Evolutionary conservation across 192 early-diverging fungal genomes (phyloP), one percentile per base, ranked within the genome.

Genomic region (Spizellomyces punctatus): DNA sequence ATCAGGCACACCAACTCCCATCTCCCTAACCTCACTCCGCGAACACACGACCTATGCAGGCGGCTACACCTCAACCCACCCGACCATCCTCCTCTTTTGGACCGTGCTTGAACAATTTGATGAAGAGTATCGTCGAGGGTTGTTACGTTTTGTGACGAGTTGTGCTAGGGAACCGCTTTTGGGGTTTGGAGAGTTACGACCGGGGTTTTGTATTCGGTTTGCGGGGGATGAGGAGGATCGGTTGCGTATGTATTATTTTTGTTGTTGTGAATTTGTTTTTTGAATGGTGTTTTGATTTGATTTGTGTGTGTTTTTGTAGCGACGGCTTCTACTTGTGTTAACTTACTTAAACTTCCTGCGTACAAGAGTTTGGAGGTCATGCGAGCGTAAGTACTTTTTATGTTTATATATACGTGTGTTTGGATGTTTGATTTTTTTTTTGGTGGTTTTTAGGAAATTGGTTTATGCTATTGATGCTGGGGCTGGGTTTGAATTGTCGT

Each of bases 401-500:
- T 43, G 12, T 27, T 5, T 42, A 62, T 68, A 16, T 59, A 5
- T 9, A 45, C 41, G 42, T 52, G 46, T 74, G 36, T 63, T 55
- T 27, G 10, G 58, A 45, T 46, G 45, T 41, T 71, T 63, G 12
- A 19, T 48, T 0, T 36, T 36, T 36, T 3, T 42, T 19, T 71
- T 56, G 50, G 8, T 54, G 0, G 52, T 74, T 63, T 63, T 56
- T 72, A 87, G 83, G 63, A 98, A 98, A 84, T 83, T 98, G 71
- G 63, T 88, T 16, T 92, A 93, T 69, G 91, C 96, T 0, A 94
- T 98, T 57, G 86, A 89, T 58, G 88, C 91, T 4, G 92, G 91
- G 16, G 91, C 93, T 42, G 96, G 96, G 21, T 98, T 98, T 79
- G 94, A 95, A 64, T 79, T 98, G 27, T 93, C 92, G 1, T 96